Conservation (phyloP, 202 grass and related monocot species). For the Alloteropsis angusta region DNA sequence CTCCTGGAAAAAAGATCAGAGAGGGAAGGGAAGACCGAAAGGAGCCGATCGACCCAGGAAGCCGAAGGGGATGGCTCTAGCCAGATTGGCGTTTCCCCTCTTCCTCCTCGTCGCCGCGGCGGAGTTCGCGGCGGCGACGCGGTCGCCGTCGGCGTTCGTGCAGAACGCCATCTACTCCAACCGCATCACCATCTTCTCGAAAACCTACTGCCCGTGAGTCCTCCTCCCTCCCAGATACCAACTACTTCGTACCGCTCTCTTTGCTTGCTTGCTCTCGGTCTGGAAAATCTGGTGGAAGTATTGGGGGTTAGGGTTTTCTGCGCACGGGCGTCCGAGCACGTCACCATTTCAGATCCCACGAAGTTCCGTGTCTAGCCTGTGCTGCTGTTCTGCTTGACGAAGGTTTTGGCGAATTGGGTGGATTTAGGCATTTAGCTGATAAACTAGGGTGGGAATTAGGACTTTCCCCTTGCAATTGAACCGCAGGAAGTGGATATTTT, state of each 20-base stretch:
- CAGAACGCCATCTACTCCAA: conserved; percentile 93
- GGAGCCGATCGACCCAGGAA: too few relatives aligned
- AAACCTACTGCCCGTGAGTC: conserved; percentile 78
- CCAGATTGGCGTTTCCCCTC: conserved; percentile 11
- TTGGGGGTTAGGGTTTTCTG: neutral
- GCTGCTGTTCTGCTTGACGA: neutral
- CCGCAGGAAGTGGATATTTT: neutral
- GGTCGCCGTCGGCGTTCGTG: conserved; percentile 66
- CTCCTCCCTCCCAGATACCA: neutral
- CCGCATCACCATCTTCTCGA: conserved; percentile 92
- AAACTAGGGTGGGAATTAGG: neutral
- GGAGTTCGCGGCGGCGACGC: conserved; percentile 21
- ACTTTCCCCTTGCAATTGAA: neutral
- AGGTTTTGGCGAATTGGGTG: neutral
- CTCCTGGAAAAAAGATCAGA: neutral
- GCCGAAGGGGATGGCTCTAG: neutral
- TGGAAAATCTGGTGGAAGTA: neutral
- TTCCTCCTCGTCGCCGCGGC: conserved; percentile 35
- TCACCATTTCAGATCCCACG: neutral
- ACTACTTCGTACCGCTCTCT: neutral
- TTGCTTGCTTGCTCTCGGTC: neutral
- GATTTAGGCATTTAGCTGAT: neutral
- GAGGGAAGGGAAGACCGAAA: neutral
- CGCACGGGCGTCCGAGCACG: neutral
- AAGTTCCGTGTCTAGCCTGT: neutral